Conservation (phyloP, 73 alveolate species). For the Tetrahymena borealis region DNA sequence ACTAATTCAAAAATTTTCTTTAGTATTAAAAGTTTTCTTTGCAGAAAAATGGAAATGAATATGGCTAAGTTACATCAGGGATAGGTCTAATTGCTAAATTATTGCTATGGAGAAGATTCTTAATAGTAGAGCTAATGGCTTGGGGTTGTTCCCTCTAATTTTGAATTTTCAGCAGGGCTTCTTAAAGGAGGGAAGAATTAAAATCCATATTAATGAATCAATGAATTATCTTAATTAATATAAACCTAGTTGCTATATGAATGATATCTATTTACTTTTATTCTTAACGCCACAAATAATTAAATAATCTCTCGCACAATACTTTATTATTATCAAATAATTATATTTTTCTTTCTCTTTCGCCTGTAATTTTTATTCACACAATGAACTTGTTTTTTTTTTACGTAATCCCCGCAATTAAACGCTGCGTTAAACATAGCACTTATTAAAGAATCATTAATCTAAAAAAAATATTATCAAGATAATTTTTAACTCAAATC, state of each 20-base stretch:
- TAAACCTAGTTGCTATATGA: neutral
- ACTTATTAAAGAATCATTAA: neutral
- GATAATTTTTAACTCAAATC: too few species aligned
- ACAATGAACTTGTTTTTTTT: neutral
- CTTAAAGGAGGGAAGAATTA: neutral
- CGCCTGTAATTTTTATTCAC: neutral
- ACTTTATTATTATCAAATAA: neutral
- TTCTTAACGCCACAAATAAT: constrained; percentile 2
- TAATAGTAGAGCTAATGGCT: neutral
- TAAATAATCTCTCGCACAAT: neutral
- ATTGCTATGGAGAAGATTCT: neutral
- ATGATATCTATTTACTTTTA: neutral
- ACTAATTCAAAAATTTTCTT: neutral
- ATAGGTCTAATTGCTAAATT: neutral
- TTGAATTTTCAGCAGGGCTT: neutral
- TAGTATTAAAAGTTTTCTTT: neutral
- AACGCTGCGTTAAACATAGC: neutral
- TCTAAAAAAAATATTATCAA: too few species aligned
- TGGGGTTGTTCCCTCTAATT: neutral
- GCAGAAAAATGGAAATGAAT: neutral
- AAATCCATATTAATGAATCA: neutral
- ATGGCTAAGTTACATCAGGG: neutral
- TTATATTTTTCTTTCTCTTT: neutral
- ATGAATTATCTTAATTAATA: neutral
- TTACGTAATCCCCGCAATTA: neutral